Evolutionary conservation across 2,329 filamentous ascomycete species (phyloP).

Genomic region (Alternaria hordeiaustralica): DNA sequence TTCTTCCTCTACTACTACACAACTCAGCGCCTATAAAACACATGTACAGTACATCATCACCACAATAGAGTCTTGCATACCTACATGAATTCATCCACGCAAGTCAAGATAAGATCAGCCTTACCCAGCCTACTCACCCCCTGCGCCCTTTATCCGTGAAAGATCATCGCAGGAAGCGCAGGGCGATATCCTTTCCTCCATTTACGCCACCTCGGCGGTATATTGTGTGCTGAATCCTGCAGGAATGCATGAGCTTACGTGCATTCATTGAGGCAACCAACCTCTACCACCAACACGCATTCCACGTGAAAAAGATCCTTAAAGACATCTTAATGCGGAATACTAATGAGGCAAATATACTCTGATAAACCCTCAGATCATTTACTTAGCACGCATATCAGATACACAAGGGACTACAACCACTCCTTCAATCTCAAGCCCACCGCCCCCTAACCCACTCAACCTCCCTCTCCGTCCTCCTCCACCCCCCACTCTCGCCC

Average conservation of each 20-base stretch:
- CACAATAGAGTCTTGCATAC: neutral
- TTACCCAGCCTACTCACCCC: neutral
- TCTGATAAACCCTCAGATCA: too few relatives aligned
- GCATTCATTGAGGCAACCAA: neutral
- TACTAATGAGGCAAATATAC: too few relatives aligned
- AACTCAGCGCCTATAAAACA: too few relatives aligned
- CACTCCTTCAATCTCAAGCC: neutral
- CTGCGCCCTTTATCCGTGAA: neutral
- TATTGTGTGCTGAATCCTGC: neutral
- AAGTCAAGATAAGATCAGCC: neutral
- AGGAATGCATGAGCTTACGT: neutral
- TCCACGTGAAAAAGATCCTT: neutral
- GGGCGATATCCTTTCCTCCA: neutral
- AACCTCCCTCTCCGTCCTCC: neutral
- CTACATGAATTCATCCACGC: too few relatives aligned
- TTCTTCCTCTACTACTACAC: too few relatives aligned
- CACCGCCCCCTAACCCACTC: neutral
- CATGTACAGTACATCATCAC: too few relatives aligned
- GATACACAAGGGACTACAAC: too few relatives aligned
- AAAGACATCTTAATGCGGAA: too few relatives aligned
- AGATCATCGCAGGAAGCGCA: neutral
- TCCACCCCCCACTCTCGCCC: neutral
- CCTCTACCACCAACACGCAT: neutral
- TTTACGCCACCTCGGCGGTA: neutral
- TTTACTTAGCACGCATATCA: too few relatives aligned